phyloP scores from a whole-genome alignment of 164 flowering plant species.

The Magnolia changhungtana region DNA sequence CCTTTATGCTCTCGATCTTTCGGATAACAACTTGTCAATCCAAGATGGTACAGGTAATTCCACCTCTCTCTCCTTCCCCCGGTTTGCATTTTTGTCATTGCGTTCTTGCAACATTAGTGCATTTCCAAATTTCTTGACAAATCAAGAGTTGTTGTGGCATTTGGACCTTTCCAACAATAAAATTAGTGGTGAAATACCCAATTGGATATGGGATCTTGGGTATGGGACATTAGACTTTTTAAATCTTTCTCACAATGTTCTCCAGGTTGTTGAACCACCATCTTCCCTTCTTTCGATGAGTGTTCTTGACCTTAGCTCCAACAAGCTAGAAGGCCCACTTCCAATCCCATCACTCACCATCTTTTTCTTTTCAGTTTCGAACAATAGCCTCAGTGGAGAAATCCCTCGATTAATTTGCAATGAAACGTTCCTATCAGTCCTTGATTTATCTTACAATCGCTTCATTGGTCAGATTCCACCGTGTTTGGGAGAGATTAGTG shows the following conservation, averaged over 20 bases:
- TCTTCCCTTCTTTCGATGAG: neutral
- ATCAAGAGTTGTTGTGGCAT: too few relatives aligned
- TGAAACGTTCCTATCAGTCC: too few relatives aligned
- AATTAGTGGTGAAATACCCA: neutral
- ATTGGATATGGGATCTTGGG: neutral
- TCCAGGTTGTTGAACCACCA: neutral
- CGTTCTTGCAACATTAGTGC: too few relatives aligned
- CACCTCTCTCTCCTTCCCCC: neutral
- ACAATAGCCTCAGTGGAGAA: neutral
- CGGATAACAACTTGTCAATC: neutral
- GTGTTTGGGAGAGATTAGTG: too few relatives aligned
- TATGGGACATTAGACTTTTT: neutral
- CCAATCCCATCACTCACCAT: neutral
- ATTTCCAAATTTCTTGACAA: too few relatives aligned
- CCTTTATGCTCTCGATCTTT: neutral
- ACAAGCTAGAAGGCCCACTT: constrained; percentile 16
- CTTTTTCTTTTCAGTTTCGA: neutral
- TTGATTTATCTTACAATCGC: too few relatives aligned
- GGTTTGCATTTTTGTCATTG: neutral
- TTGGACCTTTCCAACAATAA: too few relatives aligned
- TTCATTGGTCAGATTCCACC: too few relatives aligned
- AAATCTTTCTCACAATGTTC: constrained; percentile 4
- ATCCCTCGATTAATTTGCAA: neutral
- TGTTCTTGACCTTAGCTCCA: constrained; percentile 6
- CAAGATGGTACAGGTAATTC: neutral